phyloP scores from a whole-genome alignment of 1,284 basidiomycete genomes.

The Microbotryum saponariae region DNA sequence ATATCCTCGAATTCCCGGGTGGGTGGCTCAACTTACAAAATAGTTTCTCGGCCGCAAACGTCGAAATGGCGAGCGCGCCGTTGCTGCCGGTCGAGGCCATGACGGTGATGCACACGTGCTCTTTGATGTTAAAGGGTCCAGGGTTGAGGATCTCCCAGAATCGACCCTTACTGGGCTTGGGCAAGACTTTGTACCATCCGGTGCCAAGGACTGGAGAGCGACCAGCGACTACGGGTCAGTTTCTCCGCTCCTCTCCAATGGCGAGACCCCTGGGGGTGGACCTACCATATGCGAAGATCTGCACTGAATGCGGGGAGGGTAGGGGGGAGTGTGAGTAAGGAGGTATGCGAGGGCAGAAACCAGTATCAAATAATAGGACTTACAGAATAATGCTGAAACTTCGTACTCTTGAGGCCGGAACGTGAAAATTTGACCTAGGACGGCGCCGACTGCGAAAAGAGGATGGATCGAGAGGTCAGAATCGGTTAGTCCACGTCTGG shows the following conservation, averaged over 20 bases:
- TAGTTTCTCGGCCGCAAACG: constrained; percentile 55
- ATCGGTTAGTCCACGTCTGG: no score
- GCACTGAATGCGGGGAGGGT: background rate
- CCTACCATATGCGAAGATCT: constrained; percentile 1
- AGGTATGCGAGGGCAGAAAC: no score
- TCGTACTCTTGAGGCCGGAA: constrained; percentile 6
- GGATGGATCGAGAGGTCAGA: no score
- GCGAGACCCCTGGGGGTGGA: no score
- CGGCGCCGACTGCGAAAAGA: constrained; percentile 1
- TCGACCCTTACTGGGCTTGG: background rate
- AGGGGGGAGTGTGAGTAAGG: no score
- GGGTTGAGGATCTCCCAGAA: constrained; percentile 21
- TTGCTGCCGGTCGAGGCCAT: constrained; percentile 58
- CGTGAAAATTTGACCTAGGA: constrained; percentile 7
- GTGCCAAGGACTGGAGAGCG: constrained; percentile 2
- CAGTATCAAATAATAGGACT: background rate
- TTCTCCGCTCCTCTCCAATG: no score
- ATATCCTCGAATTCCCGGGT: background rate
- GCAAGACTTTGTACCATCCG: background rate
- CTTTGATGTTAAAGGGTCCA: constrained; percentile 39
- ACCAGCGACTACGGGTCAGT: no score
- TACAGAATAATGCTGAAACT: constrained; percentile 1
- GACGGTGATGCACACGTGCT: constrained; percentile 58
- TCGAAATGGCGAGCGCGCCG: constrained; percentile 56
- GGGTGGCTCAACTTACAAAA: constrained; percentile 35